These are phyloP conservation scores for Rubia balearica DNA, from an alignment of 305 asterid species.

Conservation along the genomic window DNA sequence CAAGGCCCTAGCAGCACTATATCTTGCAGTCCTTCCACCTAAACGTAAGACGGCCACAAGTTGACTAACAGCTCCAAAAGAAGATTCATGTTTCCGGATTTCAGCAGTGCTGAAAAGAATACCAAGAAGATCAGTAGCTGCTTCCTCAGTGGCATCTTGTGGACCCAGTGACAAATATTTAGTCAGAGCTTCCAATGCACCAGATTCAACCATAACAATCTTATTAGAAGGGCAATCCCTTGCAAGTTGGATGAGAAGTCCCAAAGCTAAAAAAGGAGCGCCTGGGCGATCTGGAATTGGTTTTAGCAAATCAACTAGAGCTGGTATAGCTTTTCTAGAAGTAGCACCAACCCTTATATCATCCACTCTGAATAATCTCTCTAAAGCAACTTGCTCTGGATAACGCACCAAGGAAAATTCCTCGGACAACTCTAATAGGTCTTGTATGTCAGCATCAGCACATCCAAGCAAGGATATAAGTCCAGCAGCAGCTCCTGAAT, in stretches of 20 bases:
- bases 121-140: constrained; percentile 94
- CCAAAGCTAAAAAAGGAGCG: constrained; percentile 91
- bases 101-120: constrained; percentile 94
- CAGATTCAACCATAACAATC: constrained; percentile 91
- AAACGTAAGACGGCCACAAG: constrained; percentile 93
- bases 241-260: constrained; percentile 87
- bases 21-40: constrained; percentile 97
- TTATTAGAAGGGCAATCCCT: constrained; percentile 82
- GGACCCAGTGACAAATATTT: constrained; percentile 95
- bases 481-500: constrained; percentile 93
- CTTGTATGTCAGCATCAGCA: constrained; percentile 70
- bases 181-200: constrained; percentile 94
- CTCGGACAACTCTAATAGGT: constrained; percentile 80
- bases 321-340: constrained; percentile 95
- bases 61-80: constrained; percentile 94
- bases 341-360: constrained; percentile 96
- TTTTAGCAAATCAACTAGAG: constrained; percentile 95
- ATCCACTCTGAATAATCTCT: constrained; percentile 91
- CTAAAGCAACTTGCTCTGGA: constrained; percentile 97
- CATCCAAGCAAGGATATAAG: constrained; percentile 92
- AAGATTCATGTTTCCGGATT: constrained; percentile 93
- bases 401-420: constrained; percentile 74
- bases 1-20: constrained; percentile 98
- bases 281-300: constrained; percentile 99
- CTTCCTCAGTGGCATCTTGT: constrained; percentile 96